Conservation (phyloP, 148 eudicot species). For the Persicaria maculosa region DNA sequence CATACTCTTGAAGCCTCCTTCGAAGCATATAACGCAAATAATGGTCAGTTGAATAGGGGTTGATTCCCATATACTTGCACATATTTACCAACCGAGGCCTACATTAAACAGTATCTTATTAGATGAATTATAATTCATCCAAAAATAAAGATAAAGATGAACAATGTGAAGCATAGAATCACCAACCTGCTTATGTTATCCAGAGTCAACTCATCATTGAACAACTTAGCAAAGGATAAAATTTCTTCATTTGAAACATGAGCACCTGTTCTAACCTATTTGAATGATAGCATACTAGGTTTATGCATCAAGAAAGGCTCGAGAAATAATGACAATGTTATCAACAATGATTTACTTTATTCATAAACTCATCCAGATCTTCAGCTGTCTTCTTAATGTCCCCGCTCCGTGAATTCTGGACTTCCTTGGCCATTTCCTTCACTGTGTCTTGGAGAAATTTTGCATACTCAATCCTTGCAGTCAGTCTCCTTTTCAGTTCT, state of each 20-base stretch:
- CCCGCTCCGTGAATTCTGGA: constrained; percentile 74
- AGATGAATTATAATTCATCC: background rate
- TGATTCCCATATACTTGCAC: constrained; percentile 95
- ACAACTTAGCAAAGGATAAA: constrained; percentile 71
- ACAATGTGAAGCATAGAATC: background rate
- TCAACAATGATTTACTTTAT: constrained; percentile 27
- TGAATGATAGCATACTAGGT: background rate
- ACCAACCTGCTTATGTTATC: constrained; percentile 87
- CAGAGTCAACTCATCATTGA: constrained; percentile 81
- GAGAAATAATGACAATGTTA: background rate
- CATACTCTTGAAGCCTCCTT: constrained; percentile 61
- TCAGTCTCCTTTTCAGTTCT: constrained; percentile 58
- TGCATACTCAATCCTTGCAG: constrained; percentile 82
- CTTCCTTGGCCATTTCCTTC: constrained; percentile 91
- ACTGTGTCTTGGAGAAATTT: constrained; percentile 83
- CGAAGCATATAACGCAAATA: constrained; percentile 84
- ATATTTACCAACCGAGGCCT: constrained; percentile 83
- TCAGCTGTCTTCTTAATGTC: constrained; percentile 67
- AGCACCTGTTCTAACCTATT: constrained; percentile 77
- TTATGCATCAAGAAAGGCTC: constrained; percentile 1
- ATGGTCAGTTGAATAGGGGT: constrained; percentile 71
- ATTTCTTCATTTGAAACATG: constrained; percentile 75
- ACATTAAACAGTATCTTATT: constrained; percentile 12
- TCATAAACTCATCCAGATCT: constrained; percentile 83
- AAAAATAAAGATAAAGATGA: background rate